These are phyloP conservation scores for Rhodotorula toruloides DNA, from an alignment of 768 basidiomycete genomes.

Conservation along the genomic window DNA sequence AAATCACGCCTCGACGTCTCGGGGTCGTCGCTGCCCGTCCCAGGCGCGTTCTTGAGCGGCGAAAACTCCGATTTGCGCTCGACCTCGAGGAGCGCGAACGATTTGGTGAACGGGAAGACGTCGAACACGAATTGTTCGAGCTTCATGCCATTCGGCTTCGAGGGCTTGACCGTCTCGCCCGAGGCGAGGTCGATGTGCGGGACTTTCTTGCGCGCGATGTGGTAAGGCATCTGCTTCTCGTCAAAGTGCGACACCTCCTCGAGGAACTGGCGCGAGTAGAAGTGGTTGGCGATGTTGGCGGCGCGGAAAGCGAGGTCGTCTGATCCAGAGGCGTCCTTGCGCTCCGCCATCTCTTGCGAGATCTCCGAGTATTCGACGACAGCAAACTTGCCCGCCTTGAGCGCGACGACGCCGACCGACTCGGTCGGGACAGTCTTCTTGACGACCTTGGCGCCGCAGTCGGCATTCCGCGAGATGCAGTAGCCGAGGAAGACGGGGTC, in stretches of 20 bases:
- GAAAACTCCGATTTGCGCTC: constrained; percentile 85
- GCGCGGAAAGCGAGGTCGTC: constrained; percentile 85
- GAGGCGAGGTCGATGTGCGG: constrained; percentile 66
- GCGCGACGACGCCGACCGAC: constrained; percentile 89
- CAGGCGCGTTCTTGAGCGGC: constrained; percentile 94
- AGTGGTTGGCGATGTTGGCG: constrained; percentile 96
- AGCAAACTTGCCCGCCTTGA: constrained; percentile 72
- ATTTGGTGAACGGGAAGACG: constrained; percentile 63
- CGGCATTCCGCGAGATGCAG: constrained; percentile 78
- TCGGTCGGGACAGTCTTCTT: constrained; percentile 80
- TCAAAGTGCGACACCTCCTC: constrained; percentile 65
- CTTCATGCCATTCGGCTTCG: constrained; percentile 96
- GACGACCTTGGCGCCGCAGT: constrained; percentile 94
- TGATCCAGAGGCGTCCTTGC: constrained; percentile 48
- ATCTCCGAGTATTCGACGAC: constrained; percentile 99
- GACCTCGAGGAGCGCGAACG: constrained; percentile 82
- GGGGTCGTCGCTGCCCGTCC: constrained; percentile 81
- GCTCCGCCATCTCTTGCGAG: constrained; percentile 73
- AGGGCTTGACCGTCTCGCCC: constrained; percentile 69
- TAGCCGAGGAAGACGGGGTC: constrained; percentile 96
- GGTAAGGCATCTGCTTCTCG: constrained; percentile 85
- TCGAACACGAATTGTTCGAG: constrained; percentile 98
- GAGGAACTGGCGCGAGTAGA: constrained; percentile 85
- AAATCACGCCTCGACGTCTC: constrained; percentile 85
- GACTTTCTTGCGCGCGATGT: constrained; percentile 98